Evolutionary conservation across 345 rosid genomes (phyloP), one percentile per base, ranked within the genome.

Genomic region (Heritiera littoralis): DNA sequence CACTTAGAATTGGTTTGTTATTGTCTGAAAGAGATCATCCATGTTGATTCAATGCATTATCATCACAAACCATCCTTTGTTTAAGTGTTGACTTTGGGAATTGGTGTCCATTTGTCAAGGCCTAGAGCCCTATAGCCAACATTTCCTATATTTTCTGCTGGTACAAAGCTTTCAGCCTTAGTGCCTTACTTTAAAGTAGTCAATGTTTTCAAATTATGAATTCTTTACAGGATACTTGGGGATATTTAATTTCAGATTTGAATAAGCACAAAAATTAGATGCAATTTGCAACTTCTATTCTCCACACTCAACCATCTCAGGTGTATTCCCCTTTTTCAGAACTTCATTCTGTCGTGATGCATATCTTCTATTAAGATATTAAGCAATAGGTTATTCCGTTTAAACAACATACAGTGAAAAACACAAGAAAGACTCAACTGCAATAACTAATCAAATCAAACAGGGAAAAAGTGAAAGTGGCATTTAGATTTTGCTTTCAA

Each of bases 261-360:
- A 32, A 51, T 14, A 52, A 72, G 61, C 43, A 32, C 32, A 72
- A 32, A 32, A 17, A 52, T 52, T 2, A 23, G 38, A 70, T 3
- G 20, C 56, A 46, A 48, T 70, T 70, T 23, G 28, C 28, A 23
- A 23, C 28, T 48, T 70, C 58, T 48, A 70, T 70, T 48, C 56
- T 70, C 74, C 58, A 41, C 74, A 56, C 74, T 70, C 74, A 6
- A 48, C 74, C 74, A 48, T 48, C 74, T n/a, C 1, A n/a, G 28
- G 74, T 70, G 74, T 14, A 23, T 69, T 69, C 11, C 58, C 56
- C 32, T 28, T 48, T 43, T 67, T 28, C 32, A 48, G 74, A 48
- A 48, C 32, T 23, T 48, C 56, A 70, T 23, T 30, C 30, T 20
- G 38, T 46, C 45, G 72, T 68, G 35, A 68, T 9, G n/a, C 72